phyloP scores from a whole-genome alignment of 2,329 filamentous ascomycete genomes.

The Colletotrichum cuscutae region DNA sequence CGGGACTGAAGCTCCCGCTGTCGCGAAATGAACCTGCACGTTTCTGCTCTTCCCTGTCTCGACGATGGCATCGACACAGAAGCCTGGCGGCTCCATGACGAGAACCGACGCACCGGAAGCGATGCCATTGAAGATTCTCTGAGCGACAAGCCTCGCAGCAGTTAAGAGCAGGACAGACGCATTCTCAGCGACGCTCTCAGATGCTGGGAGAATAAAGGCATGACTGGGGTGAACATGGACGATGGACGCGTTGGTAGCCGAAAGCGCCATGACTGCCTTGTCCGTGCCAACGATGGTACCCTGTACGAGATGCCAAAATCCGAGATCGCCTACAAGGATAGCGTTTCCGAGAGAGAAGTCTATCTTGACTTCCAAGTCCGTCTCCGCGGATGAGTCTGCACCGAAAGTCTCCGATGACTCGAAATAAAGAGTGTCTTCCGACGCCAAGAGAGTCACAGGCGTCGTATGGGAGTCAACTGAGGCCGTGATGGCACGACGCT shows the following conservation, averaged over 20 bases:
- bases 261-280: neutral
- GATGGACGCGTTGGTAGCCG: constrained; percentile 15
- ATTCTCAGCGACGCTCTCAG: neutral
- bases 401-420: constrained; percentile 1
- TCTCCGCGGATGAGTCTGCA: neutral
- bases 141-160: neutral
- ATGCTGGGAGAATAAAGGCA: neutral
- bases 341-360: neutral
- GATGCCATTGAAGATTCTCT: neutral
- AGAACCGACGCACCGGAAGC: neutral
- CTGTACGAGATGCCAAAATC: constrained; percentile 1
- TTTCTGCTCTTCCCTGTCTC: neutral
- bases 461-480: neutral
- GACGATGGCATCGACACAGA: neutral
- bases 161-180: neutral
- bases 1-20: neutral
- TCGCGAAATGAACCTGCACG: neutral
- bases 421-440: neutral
- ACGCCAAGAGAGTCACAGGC: neutral
- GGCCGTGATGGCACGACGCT: neutral
- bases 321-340: neutral
- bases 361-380: neutral
- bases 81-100: constrained; percentile 3
- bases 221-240: neutral
- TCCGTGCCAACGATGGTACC: neutral